Evolutionary conservation across 2,329 filamentous ascomycete species (phyloP), one percentile per base, ranked within the genome.

Genomic region (Ophiostoma sp.): DNA sequence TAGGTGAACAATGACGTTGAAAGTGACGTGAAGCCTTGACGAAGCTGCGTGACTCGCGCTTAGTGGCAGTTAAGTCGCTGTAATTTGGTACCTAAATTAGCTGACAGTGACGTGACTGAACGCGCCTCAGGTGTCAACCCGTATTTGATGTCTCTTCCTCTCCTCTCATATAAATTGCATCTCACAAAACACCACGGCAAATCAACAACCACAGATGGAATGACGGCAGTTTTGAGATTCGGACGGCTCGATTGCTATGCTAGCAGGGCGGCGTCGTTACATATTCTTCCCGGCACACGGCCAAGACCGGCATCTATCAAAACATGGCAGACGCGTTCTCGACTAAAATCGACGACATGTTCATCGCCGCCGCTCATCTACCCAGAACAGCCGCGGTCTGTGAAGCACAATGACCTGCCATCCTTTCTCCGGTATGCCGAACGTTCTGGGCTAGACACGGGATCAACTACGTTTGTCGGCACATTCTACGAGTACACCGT

Each of bases 401-500:
- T 81, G 31, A 83, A 88, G 63, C 93, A 95, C 80, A 83, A 88
- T 76, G 87, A 91, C 78, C 84, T 94, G 3, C 76, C 83, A 0
- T 88, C 90, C 0, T 95, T 94, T 79, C 80, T 92, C 36, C 83
- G 85, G 33, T 90, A 94, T 80, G 90, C 90, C 5, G 80, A 85
- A 25, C 86, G 87, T 69, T 85, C 83, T 0, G 84, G 85, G 0
- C 84, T 94, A 28, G 85, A 88, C 75, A 80, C 83, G 0, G 82
- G 80, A 4, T 89, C 87, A 19, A 89, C 88, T 0, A 85, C 89
- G 61, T 95, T 90, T 79, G 84, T 90, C 57, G 93, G 93, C 76
- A 95, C 92, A 0, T 88, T 88, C 79, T 95, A 93, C 82, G 93
- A 96, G 81, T 95, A 95, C 83, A 89, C 85, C 0, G 87, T 90